Conservation (phyloP, 2,329 filamentous ascomycete species). For the Aspergillus japonicus region DNA sequence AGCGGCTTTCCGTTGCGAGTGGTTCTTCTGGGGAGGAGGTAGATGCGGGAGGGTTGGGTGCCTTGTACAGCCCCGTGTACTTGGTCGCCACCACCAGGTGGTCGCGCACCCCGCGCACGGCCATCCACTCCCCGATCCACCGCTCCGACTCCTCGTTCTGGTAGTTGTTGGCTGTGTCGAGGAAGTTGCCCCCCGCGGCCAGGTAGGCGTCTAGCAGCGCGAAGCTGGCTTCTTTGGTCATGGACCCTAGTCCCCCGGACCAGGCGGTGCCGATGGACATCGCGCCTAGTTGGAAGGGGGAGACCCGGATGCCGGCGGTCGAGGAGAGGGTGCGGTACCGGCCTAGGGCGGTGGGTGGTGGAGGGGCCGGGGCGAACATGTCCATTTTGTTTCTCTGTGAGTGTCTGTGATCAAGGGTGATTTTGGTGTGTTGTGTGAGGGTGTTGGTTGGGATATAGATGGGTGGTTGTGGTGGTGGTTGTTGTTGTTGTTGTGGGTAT, state of each 20-base stretch:
- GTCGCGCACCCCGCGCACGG: constrained; percentile 59
- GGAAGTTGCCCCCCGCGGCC: constrained; percentile 66
- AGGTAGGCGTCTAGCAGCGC: constrained; percentile 65
- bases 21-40: not conserved
- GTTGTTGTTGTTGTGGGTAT: no score
- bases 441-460: not conserved
- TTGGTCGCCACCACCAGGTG: constrained; percentile 71
- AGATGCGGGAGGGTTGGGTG: constrained; percentile 1
- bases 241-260: constrained; percentile 32
- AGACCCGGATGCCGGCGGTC: constrained; percentile 63
- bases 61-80: constrained; percentile 45
- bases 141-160: constrained; percentile 61
- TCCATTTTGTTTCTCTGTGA: constrained; percentile 3
- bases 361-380: constrained; percentile 40
- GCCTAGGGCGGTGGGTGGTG: constrained; percentile 60
- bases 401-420: not conserved
- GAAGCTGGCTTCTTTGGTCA: constrained; percentile 55
- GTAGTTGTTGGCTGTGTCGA: constrained; percentile 69
- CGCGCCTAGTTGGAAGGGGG: constrained; percentile 51
- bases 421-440: not conserved
- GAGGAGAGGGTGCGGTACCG: constrained; percentile 66
- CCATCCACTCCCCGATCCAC: constrained; percentile 70
- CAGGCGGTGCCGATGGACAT: constrained; percentile 37
- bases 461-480: not conserved
- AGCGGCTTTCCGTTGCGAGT: constrained; percentile 62